A percentile compares a stretch with the other conserved stretches of the same genome.
Evolutionary conservation across 2,329 filamentous ascomycete genomes (phyloP).

Genomic region (Colletotrichum filicis): DNA sequence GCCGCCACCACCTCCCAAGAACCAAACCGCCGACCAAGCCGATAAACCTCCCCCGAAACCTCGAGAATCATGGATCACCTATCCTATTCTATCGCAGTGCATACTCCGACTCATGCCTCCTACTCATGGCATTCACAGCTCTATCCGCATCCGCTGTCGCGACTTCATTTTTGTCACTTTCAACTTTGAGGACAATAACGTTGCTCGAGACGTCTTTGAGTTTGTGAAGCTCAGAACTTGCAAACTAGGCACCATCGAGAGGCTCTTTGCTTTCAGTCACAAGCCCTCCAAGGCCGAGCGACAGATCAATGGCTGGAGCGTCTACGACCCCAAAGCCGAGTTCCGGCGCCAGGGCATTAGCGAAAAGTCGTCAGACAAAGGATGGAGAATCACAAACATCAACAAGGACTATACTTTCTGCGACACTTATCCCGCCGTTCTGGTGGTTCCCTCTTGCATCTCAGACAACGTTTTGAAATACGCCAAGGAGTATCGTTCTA

Average conservation of each 20-base stretch:
- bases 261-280: slow-evolving; percentile 91
- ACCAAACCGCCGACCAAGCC: slow-evolving; percentile 35
- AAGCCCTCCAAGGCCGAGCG: slow-evolving; percentile 79
- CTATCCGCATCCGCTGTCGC: slow-evolving; percentile 87
- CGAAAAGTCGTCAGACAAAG: slow-evolving; percentile 78
- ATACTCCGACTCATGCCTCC: slow-evolving; percentile 79
- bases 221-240: slow-evolving; percentile 85
- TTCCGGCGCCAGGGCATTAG: slow-evolving; percentile 90
- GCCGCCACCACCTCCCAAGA: slow-evolving; percentile 47
- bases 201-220: slow-evolving; percentile 87
- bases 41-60: slow-evolving; percentile 42
- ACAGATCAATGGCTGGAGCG: slow-evolving; percentile 80
- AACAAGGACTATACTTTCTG: slow-evolving; percentile 93
- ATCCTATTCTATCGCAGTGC: slow-evolving; percentile 88
- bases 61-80: slow-evolving; percentile 91
- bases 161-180: slow-evolving; percentile 96
- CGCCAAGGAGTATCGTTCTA: slow-evolving; percentile 87
- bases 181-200: slow-evolving; percentile 80
- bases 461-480: slow-evolving; percentile 99
- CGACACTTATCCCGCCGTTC: slow-evolving; percentile 87
- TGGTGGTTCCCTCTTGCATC: slow-evolving; percentile 87
- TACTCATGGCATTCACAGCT: slow-evolving; percentile 76
- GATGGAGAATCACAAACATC: slow-evolving; percentile 91
- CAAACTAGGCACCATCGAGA: slow-evolving; percentile 84
- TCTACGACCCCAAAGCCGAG: slow-evolving; percentile 89